These are phyloP conservation scores for Vitis labrusca DNA, from an alignment of 164 flowering plant genomes.

Conservation along the genomic window DNA sequence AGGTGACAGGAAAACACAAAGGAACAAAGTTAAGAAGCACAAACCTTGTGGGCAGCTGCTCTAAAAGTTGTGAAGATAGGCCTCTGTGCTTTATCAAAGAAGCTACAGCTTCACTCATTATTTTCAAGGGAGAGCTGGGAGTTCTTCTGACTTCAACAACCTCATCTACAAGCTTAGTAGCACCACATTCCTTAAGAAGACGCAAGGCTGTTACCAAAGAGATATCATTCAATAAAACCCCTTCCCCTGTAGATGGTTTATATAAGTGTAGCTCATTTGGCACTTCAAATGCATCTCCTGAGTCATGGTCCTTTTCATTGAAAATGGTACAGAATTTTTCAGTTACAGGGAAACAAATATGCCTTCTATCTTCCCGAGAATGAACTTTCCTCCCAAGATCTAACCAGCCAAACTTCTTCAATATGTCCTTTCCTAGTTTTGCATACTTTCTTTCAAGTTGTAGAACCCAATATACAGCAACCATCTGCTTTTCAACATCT, in stretches of 20 bases:
- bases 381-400: slow-evolving; percentile 76
- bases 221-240: slow-evolving; percentile 19
- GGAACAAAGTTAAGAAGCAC: slow-evolving; percentile 9
- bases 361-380: slow-evolving; percentile 40
- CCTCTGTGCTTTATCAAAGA: slow-evolving; percentile 53
- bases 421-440: slow-evolving; percentile 73
- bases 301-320: slow-evolving; percentile 22
- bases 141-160: slow-evolving; percentile 42
- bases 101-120: slow-evolving; percentile 63
- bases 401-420: slow-evolving; percentile 86
- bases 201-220: slow-evolving; percentile 42
- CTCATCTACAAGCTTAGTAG: slow-evolving; percentile 44
- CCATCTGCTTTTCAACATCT: slow-evolving; percentile 11
- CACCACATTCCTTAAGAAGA: slow-evolving; percentile 55
- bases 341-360: slow-evolving; percentile 78
- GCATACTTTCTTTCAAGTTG: slow-evolving; percentile 63
- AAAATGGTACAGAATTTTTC: slow-evolving; percentile 42
- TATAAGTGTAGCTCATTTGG: slow-evolving; percentile 10
- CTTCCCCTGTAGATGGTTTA: slow-evolving; percentile 17
- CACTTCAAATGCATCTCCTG: slow-evolving; percentile 21
- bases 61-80: slow-evolving; percentile 52
- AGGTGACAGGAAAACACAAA: slow-evolving; percentile 1
- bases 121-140: slow-evolving; percentile 57
- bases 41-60: slow-evolving; percentile 84
- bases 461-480: slow-evolving; percentile 48